Evolutionary conservation across 441 rosid species (phyloP).

Genomic region (Francoa sonchifolia): DNA sequence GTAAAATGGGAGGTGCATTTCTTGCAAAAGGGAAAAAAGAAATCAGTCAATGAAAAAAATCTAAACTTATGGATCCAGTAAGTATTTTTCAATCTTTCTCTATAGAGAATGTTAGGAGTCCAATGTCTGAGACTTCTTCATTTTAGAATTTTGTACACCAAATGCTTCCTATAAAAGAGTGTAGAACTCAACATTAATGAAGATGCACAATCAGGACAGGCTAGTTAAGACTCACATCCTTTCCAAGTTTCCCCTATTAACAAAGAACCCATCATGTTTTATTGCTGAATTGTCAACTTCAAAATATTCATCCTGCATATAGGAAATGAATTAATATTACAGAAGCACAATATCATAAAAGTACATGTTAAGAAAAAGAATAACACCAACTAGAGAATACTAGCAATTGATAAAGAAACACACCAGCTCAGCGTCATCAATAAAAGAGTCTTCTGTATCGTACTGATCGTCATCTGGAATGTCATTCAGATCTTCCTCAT

Average conservation of each 20-base stretch:
- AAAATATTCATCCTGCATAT: constrained; percentile 91
- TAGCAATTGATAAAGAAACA: constrained; percentile 20
- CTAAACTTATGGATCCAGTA: too few relatives aligned
- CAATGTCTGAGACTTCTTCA: too few relatives aligned
- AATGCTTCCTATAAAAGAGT: background rate
- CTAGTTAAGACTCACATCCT: constrained; percentile 47
- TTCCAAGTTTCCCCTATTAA: constrained; percentile 88
- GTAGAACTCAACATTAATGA: too few relatives aligned
- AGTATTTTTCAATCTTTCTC: background rate
- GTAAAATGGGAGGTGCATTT: constrained; percentile 38
- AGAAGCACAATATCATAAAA: too few relatives aligned
- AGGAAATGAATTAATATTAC: too few relatives aligned
- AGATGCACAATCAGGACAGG: background rate
- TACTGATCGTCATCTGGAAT: constrained; percentile 93
- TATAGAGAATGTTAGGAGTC: background rate
- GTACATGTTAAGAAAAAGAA: constrained; percentile 10
- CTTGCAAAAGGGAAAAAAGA: constrained; percentile 20
- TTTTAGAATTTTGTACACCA: too few relatives aligned
- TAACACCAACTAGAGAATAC: background rate
- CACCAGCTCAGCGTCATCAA: constrained; percentile 94
- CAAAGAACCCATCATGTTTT: constrained; percentile 91
- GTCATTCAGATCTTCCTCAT: constrained; percentile 80
- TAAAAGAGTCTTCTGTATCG: constrained; percentile 96
- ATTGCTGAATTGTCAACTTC: constrained; percentile 89
- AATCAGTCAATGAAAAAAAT: constrained; percentile 10